Conservation (phyloP, 495 filamentous ascomycete species). For the Tuber aestivum region DNA sequence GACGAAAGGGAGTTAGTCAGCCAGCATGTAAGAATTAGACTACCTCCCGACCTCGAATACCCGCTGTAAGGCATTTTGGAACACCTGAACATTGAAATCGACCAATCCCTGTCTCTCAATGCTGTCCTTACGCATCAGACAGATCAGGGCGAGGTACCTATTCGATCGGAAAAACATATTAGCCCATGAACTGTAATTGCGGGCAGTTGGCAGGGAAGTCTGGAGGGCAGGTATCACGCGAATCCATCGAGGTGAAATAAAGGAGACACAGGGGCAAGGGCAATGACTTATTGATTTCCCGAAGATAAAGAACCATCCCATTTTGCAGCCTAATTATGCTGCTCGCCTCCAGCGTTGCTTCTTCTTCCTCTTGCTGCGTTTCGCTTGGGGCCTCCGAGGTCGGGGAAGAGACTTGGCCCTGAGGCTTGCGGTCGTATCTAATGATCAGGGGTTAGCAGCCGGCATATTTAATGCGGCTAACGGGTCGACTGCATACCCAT, state of each 20-base stretch:
- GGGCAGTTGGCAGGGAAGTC: background rate
- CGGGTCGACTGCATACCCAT: slow-evolving; percentile 51
- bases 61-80: slow-evolving; percentile 55
- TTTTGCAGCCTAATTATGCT: slow-evolving; percentile 41
- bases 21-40: background rate
- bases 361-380: slow-evolving; percentile 9
- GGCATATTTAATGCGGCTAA: background rate
- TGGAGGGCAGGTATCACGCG: background rate
- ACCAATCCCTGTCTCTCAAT: slow-evolving; percentile 55
- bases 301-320: slow-evolving; percentile 41
- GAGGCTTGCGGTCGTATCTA: slow-evolving; percentile 37
- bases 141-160: slow-evolving; percentile 42
- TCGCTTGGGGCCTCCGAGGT: slow-evolving; percentile 4
- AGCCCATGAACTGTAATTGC: background rate
- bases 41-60: slow-evolving; percentile 49
- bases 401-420: slow-evolving; percentile 11
- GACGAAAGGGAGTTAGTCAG: background rate
- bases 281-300: slow-evolving; percentile 42
- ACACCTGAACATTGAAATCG: slow-evolving; percentile 58
- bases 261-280: slow-evolving; percentile 9
- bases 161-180: slow-evolving; percentile 8
- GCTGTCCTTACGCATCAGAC: slow-evolving; percentile 42
- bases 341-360: slow-evolving; percentile 34
- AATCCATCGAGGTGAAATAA: background rate
- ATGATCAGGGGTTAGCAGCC: background rate